Conservation (phyloP, 2,329 filamentous ascomycete species). For the Botrytis sinoallii region DNA sequence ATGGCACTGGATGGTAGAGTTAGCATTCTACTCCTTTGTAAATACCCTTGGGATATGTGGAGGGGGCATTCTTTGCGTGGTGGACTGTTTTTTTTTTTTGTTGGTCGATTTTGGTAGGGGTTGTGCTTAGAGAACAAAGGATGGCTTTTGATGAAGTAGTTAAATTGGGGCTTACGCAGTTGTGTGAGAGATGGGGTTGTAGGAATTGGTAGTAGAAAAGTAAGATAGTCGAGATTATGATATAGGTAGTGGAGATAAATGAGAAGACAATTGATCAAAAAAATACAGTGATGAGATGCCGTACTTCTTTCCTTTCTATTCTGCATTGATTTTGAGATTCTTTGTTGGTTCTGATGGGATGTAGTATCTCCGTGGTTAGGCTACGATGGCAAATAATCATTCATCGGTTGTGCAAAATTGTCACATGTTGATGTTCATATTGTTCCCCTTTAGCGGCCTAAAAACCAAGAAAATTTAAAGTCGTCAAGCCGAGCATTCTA, state of each 20-base stretch:
- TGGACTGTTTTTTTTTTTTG: background rate
- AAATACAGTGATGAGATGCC: background rate
- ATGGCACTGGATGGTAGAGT: background rate
- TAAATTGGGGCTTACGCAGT: background rate
- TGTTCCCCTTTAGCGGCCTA: background rate
- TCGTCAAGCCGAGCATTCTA: background rate
- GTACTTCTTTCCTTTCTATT: background rate
- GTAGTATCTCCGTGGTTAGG: background rate
- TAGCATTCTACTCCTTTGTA: constrained; percentile 18
- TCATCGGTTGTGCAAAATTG: background rate
- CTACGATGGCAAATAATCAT: background rate
- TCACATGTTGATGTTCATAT: background rate
- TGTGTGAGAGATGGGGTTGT: background rate
- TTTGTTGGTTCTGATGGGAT: background rate
- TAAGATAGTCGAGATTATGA: background rate
- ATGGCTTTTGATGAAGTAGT: background rate
- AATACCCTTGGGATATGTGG: constrained; percentile 18
- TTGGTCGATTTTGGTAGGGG: background rate
- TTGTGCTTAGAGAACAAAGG: background rate
- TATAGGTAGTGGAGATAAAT: background rate
- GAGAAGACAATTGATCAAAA: background rate
- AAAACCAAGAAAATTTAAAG: background rate
- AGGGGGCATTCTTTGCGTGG: background rate
- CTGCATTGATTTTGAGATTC: background rate
- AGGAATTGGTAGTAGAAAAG: background rate